Base-by-base conservation (phyloP, 306 rosid genomes). In the Hippophae gyantsensis region DNA sequence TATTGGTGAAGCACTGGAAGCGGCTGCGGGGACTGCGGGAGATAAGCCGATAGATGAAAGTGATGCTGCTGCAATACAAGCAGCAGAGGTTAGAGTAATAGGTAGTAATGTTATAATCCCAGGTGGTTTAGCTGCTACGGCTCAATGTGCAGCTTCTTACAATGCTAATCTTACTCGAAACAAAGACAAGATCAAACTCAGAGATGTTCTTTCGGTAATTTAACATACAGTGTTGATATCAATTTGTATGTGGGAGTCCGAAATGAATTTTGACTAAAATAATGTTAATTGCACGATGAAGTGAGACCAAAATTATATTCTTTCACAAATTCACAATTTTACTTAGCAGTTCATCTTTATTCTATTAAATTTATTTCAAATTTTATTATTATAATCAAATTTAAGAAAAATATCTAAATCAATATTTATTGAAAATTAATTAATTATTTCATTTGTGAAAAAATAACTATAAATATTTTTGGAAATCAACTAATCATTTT, bases 1-100 rank as follows among this genome's bases (percentile, higher is more conserved):
- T 3, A 82, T 90, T 42, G 97, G 95, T 3, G 86, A 86, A 54
- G 97, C 95, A 7, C 65, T 84, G 50, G 97, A 90, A 76, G 95
- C 95, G 0, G 65, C 82, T 13, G 80, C 82, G 0, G 59, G 65
- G 41, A 76, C 79, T 0, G 67, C 57, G 5, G 89, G 95, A 0
- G 44, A 81, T 7, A 82, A 79, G 73, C 68, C 78, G 7, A 77
- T 86, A 59, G 88, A 80, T 6, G 79, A 74, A 67, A 73, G 85
- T 38, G 88, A 86, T 6, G 97, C 86, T 0, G 79, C 86, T 0
- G 90, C 90, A 0, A 82, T 90, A 58, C 86, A 82, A 59, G 95
- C 89, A 0, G 97, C 94, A 2, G 94, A 84, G 76, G 76, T 67
- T 42, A 77, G 86, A 51, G 89, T 82, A 0, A 86, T 85, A 0